Evolutionary conservation across 345 rosid species (phyloP).

Genomic region (Hibiscus tridactylites): DNA sequence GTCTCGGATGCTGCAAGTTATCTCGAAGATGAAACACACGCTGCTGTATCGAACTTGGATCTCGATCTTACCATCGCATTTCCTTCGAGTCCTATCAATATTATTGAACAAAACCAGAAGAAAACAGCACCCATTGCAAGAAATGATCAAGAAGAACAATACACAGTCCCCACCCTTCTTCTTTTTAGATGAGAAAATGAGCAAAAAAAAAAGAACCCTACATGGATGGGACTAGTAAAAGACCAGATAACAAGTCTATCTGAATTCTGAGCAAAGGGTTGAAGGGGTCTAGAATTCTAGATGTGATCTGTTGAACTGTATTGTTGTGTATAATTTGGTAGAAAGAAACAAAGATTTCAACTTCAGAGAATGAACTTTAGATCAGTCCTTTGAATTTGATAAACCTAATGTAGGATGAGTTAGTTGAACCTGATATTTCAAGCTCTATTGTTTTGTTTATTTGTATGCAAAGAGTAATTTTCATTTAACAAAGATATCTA

Average conservation of each 20-base stretch:
- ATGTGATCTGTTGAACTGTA: not conserved
- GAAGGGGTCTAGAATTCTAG: not conserved
- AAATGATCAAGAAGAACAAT: conserved; percentile 1
- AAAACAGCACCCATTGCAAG: not conserved
- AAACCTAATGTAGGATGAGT: not conserved
- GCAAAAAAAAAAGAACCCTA: not conserved
- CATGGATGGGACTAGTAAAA: not conserved
- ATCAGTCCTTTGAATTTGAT: not conserved
- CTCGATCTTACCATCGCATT: conserved; percentile 23
- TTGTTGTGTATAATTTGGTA: not conserved
- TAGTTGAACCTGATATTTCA: not conserved
- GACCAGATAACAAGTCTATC: not conserved
- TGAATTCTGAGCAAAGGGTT: not conserved
- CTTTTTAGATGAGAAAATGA: conserved; percentile 21
- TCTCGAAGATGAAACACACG: conserved; percentile 14
- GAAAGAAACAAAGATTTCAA: not conserved
- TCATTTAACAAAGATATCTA: too few relatives aligned
- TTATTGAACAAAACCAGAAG: conserved; percentile 10
- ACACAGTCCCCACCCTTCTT: conserved; percentile 21
- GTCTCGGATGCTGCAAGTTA: conserved; percentile 26
- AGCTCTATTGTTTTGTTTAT: too few relatives aligned
- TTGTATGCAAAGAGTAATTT: too few relatives aligned
- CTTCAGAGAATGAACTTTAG: not conserved
- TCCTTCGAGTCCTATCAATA: conserved; percentile 9
- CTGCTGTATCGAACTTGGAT: conserved; percentile 22